phyloP scores from a whole-genome alignment of 164 flowering plant species.

The Cinnamomum chago region DNA sequence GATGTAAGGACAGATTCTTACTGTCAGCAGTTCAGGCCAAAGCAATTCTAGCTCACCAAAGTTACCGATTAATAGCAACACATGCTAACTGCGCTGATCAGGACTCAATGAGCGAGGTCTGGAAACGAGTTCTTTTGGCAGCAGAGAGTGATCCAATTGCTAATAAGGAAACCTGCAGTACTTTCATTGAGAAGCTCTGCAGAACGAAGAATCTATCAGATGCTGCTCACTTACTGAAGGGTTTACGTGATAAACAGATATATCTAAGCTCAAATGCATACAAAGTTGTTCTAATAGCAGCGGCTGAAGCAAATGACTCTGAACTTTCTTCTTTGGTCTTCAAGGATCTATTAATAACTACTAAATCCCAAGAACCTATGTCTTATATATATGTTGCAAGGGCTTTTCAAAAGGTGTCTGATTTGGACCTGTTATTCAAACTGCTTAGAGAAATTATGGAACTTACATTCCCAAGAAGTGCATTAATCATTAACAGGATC shows the following conservation, averaged over 20 bases:
- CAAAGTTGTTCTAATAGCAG: conserved; percentile 39
- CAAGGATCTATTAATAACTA: conserved; percentile 42
- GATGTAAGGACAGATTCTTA: conserved; percentile 18
- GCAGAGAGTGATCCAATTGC: conserved; percentile 30
- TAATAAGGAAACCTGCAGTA: conserved; percentile 21
- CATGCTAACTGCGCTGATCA: conserved; percentile 29
- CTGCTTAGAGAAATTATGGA: conserved; percentile 52
- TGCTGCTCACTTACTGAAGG: conserved; percentile 36
- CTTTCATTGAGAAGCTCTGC: conserved; percentile 45
- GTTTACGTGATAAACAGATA: conserved; percentile 33
- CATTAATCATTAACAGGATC: conserved; percentile 49
- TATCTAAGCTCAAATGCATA: conserved; percentile 35
- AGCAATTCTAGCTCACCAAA: conserved; percentile 1
- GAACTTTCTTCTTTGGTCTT: conserved; percentile 41
- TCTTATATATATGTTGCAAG: conserved; percentile 53
- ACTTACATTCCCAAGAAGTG: conserved; percentile 34
- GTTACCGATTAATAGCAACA: conserved; percentile 26
- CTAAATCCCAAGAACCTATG: conserved; percentile 25
- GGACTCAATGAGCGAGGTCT: conserved; percentile 27
- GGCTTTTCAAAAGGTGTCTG: conserved; percentile 41
- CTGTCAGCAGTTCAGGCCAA: conserved; percentile 20
- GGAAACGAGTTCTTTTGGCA: conserved; percentile 32
- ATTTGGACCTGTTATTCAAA: conserved; percentile 28
- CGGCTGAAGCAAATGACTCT: conserved; percentile 39
- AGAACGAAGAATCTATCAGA: conserved; percentile 33